Base-by-base conservation (phyloP, 192 early-diverging fungal genomes). In the Coemansia erecta region DNA sequence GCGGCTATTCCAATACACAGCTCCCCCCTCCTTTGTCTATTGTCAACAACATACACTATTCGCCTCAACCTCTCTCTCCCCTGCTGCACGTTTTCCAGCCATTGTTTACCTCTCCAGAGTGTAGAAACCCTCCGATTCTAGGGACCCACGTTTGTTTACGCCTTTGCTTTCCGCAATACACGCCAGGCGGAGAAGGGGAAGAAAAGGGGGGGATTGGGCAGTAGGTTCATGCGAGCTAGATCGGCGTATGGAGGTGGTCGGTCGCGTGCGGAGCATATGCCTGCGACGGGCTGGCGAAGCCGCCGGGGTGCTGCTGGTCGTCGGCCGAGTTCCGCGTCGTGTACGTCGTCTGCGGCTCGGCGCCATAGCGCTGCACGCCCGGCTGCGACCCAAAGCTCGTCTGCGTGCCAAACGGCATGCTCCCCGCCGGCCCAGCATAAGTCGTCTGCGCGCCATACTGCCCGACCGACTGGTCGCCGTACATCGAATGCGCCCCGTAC, bases 201-300 rank as follows among this genome's bases (percentile, higher is more conserved):
- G 17, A 49, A 6, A 23, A 19, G 7, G 3, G 12, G 22, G 13
- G 23, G 19, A 49, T 23, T 47, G 39, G 47, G 3, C 23, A 49
- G 23, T 31, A 31, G 28, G 7, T 31, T 5, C 7, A 31, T 31
- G 7, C 7, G 28, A 4, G 19, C 14, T 68, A 68, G 11, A 74
- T 64, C 4, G 66, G 54, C 26, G 46, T 62, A 31, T 69, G 63
- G 40, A 65, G 63, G 26, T 66, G 49, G 46, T 76, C 66, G 39
- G 49, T 53, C 13, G 42, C 54, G 51, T 41, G 61, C 23, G 60
- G 37, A 19, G 59, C 19, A 45, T 61, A 31, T 10, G 54, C 50
- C 43, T 50, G 23, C 14, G 64, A 14, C 13, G 67, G 60, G 22
- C 48, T 52, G 19, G 46, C 50, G 24, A 15, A 47, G 33, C 37